Evolutionary conservation across 129 eudicot species (phyloP).

Genomic region (Lonicera japonica): DNA sequence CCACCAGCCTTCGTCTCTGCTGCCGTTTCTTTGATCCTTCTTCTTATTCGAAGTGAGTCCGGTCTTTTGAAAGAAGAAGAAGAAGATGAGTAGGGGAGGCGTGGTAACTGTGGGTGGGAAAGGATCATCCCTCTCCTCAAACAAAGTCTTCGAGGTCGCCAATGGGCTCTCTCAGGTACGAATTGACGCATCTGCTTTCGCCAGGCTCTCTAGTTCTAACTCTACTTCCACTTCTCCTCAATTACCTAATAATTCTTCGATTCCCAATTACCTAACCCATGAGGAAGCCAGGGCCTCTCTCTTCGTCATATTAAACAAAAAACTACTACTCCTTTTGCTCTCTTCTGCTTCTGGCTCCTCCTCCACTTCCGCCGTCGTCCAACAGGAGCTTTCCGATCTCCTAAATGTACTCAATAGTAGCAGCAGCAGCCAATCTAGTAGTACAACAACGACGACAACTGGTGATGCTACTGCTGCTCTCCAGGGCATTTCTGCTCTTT

Average conservation of each 20-base stretch:
- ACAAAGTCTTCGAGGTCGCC: constrained; percentile 49
- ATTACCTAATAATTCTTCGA: neutral
- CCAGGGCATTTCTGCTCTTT: constrained; percentile 51
- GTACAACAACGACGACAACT: constrained; percentile 9
- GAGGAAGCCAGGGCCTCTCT: constrained; percentile 43
- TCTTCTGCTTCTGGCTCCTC: constrained; percentile 32
- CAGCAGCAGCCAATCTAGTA: constrained; percentile 1
- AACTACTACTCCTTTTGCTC: too few relatives aligned
- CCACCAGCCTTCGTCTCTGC: too few relatives aligned
- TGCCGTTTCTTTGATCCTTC: too few relatives aligned
- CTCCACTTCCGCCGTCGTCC: constrained; percentile 9
- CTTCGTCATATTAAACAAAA: constrained; percentile 34
- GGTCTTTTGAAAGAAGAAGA: neutral
- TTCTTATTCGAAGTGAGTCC: too few relatives aligned
- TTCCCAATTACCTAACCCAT: constrained; percentile 35
- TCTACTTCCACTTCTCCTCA: constrained; percentile 22
- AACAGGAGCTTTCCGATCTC: constrained; percentile 29
- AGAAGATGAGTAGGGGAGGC: constrained; percentile 13
- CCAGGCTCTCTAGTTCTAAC: constrained; percentile 30
- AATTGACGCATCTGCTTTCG: constrained; percentile 53
- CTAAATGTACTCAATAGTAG: constrained; percentile 19
- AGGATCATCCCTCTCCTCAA: constrained; percentile 52
- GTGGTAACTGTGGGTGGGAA: constrained; percentile 51
- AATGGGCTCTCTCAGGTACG: constrained; percentile 23
- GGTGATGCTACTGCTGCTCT: constrained; percentile 22